Evolutionary conservation across 2,329 filamentous ascomycete genomes (phyloP).

Genomic region (Botrytis elliptica): DNA sequence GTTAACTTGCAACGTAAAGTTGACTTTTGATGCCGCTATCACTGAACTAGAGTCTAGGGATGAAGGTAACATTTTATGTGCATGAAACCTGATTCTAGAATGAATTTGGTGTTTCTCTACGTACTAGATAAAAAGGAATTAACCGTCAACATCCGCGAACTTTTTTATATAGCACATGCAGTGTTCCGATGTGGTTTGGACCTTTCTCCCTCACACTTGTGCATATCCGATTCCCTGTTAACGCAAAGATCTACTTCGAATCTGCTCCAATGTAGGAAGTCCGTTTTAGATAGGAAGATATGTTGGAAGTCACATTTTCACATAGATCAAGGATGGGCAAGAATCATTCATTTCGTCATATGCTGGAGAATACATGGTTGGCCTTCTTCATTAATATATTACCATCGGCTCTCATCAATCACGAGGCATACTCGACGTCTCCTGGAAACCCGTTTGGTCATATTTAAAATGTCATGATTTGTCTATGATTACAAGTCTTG

Average conservation of each 20-base stretch:
- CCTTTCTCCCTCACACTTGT: background rate
- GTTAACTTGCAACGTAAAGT: background rate
- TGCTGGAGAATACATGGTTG: background rate
- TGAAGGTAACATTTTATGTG: background rate
- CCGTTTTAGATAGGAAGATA: background rate
- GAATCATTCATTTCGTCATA: background rate
- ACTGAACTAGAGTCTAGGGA: background rate
- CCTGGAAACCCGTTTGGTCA: background rate
- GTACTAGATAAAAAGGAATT: background rate
- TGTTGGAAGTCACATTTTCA: background rate
- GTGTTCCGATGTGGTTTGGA: background rate
- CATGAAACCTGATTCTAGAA: background rate
- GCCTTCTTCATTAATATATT: conserved; percentile 5
- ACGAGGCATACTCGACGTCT: conserved; percentile 2
- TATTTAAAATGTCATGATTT: conserved; percentile 28
- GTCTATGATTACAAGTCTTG: conserved; percentile 38
- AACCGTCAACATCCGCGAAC: background rate
- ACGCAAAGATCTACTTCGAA: background rate
- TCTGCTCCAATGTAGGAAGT: background rate
- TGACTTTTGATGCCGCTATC: background rate
- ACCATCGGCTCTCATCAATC: conserved; percentile 3
- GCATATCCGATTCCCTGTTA: background rate
- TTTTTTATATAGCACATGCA: background rate
- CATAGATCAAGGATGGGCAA: background rate
- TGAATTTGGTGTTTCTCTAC: background rate